These are phyloP conservation scores for Arthroderma sp. DNA, from an alignment of 2,329 filamentous ascomycete species.

Conservation along the genomic window DNA sequence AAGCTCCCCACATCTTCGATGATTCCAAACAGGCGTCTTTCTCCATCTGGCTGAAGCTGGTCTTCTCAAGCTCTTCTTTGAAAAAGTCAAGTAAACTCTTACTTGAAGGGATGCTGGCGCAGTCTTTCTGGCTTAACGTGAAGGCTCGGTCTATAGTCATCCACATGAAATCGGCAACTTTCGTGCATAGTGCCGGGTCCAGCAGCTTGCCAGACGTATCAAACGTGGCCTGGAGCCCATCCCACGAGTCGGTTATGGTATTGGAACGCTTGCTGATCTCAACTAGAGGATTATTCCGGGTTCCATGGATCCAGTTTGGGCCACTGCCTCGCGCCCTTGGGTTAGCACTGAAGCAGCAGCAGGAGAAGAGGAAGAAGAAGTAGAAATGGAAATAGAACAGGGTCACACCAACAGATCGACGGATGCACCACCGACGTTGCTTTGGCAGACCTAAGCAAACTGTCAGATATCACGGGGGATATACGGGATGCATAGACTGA, in stretches of 20 bases:
- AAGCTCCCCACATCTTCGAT: conserved; percentile 51
- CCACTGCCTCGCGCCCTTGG: conserved; percentile 32
- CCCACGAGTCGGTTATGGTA: conserved; percentile 41
- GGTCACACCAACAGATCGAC: conserved; percentile 44
- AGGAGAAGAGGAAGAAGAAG: neutral
- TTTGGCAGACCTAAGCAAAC: conserved; percentile 38
- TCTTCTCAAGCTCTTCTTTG: conserved; percentile 36
- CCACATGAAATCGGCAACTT: conserved; percentile 42
- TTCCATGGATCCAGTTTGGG: conserved; percentile 55
- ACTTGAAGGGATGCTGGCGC: conserved; percentile 39
- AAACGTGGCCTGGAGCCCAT: conserved; percentile 40
- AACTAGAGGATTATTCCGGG: conserved; percentile 47
- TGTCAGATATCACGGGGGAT: conserved; percentile 16
- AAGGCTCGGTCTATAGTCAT: conserved; percentile 48
- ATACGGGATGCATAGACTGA: neutral
- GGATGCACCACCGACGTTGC: conserved; percentile 36
- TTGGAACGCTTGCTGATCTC: conserved; percentile 43
- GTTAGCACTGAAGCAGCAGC: neutral
- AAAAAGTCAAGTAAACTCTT: conserved; percentile 49
- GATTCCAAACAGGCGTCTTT: conserved; percentile 41
- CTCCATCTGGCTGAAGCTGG: conserved; percentile 29
- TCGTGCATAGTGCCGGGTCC: conserved; percentile 22
- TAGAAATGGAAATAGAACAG: neutral
- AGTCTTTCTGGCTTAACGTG: conserved; percentile 44
- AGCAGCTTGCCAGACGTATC: conserved; percentile 37